Conservation (phyloP, 179 eudicot species). For the Beta macrorhiza region DNA sequence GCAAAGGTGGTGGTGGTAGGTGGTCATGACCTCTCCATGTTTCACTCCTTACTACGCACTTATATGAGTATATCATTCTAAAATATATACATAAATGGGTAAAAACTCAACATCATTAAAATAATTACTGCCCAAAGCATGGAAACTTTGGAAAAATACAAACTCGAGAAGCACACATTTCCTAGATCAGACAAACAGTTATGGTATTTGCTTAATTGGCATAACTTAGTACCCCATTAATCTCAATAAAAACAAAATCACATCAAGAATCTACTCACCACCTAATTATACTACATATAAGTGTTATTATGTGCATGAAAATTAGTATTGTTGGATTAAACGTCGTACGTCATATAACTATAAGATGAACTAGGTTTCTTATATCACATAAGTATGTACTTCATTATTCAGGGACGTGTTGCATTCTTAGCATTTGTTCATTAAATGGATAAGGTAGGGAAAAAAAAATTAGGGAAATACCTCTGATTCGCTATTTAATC, state of each 20-base stretch:
- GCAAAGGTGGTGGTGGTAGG: conserved; percentile 4
- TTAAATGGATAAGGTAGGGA: neutral
- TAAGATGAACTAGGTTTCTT: neutral
- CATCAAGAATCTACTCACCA: conserved; percentile 38
- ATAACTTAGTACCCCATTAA: conserved; percentile 5
- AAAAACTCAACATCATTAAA: neutral
- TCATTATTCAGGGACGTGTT: neutral
- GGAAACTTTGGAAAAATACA: conserved; percentile 3
- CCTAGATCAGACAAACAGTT: conserved; percentile 18
- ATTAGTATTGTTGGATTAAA: neutral
- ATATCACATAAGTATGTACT: neutral
- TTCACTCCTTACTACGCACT: neutral
- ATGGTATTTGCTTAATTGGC: neutral
- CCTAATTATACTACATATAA: conserved; percentile 25
- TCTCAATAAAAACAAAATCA: conserved; percentile 21
- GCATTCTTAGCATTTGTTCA: neutral
- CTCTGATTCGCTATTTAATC: conserved; percentile 81
- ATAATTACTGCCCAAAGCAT: neutral
- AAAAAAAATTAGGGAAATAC: conserved; percentile 26
- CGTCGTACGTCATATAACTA: neutral
- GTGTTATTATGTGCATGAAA: neutral
- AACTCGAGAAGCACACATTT: neutral
- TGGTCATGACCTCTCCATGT: neutral
- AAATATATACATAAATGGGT: neutral
- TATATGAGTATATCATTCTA: neutral